These are phyloP conservation scores for Protostelium mycophagum DNA, from an alignment of 78 protist genomes.

Conservation along the genomic window DNA sequence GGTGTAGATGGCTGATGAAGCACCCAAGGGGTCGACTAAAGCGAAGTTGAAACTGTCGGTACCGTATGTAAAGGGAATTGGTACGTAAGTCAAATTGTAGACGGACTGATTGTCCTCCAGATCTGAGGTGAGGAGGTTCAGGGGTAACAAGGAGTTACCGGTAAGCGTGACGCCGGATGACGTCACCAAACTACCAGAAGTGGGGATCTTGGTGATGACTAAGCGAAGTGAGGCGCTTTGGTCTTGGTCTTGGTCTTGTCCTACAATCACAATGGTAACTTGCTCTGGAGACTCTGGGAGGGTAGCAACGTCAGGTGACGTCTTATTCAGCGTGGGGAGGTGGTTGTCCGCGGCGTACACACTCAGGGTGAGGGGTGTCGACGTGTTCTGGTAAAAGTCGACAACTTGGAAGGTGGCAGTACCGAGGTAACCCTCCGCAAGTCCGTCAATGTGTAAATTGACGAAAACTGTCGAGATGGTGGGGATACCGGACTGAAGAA, in stretches of 20 bases:
- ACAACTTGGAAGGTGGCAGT: neutral
- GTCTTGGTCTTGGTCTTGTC: neutral
- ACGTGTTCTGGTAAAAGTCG: neutral
- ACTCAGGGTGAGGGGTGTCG: neutral
- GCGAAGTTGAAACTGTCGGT: neutral
- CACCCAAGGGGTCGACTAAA: neutral
- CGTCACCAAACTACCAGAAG: neutral
- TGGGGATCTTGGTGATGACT: neutral
- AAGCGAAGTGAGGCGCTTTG: neutral
- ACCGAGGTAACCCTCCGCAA: neutral
- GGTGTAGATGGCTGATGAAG: neutral
- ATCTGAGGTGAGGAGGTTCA: neutral
- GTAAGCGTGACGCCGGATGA: neutral
- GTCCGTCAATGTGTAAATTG: neutral
- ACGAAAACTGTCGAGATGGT: neutral
- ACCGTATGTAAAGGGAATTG: neutral
- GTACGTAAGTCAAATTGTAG: neutral
- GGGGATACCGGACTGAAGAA: neutral
- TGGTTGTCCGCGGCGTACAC: neutral
- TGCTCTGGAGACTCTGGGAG: neutral
- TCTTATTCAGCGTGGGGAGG: neutral
- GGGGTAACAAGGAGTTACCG: neutral
- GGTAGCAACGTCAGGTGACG: neutral
- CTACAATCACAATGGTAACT: neutral
- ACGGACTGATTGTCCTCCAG: neutral